Evolutionary conservation across 2,329 filamentous ascomycete species (phyloP).

Genomic region (Phaeosphaeriaceae sp.): DNA sequence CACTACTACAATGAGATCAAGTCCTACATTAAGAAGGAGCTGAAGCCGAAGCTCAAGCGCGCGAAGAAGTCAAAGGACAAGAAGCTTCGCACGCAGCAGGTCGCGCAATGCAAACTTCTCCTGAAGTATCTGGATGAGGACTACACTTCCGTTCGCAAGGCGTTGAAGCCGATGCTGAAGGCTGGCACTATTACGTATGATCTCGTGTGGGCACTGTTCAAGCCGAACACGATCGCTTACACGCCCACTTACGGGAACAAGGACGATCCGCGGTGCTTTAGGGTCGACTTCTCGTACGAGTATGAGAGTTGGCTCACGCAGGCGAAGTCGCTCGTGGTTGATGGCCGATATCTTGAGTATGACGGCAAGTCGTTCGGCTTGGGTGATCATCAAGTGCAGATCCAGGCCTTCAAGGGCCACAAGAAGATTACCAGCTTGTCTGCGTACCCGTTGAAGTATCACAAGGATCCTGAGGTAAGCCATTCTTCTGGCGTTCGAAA

Average conservation of each 20-base stretch:
- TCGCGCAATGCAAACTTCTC: constrained; percentile 74
- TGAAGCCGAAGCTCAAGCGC: constrained; percentile 67
- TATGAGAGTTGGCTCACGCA: constrained; percentile 70
- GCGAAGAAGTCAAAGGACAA: constrained; percentile 69
- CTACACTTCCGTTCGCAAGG: constrained; percentile 79
- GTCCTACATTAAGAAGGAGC: constrained; percentile 63
- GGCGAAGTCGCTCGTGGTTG: constrained; percentile 78
- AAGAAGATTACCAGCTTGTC: constrained; percentile 81
- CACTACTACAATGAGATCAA: constrained; percentile 82
- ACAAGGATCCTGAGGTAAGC: constrained; percentile 69
- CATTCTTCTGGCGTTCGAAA: no score
- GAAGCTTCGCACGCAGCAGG: constrained; percentile 66
- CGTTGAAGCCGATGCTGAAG: constrained; percentile 79
- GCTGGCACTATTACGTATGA: constrained; percentile 89
- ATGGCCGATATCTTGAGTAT: constrained; percentile 83
- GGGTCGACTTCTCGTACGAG: constrained; percentile 78
- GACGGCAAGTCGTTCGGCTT: constrained; percentile 87
- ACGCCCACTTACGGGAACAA: constrained; percentile 76
- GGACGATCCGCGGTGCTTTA: constrained; percentile 83
- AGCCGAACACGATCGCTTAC: constrained; percentile 82
- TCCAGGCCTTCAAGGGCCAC: constrained; percentile 79
- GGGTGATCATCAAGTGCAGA: constrained; percentile 73
- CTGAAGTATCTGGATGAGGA: constrained; percentile 82
- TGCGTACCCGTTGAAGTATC: constrained; percentile 81
- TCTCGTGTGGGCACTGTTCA: constrained; percentile 87